Evolutionary conservation across 2,329 filamentous ascomycete genomes (phyloP), one percentile per base, ranked within the genome.

Genomic region (Colletotrichum lentis): DNA sequence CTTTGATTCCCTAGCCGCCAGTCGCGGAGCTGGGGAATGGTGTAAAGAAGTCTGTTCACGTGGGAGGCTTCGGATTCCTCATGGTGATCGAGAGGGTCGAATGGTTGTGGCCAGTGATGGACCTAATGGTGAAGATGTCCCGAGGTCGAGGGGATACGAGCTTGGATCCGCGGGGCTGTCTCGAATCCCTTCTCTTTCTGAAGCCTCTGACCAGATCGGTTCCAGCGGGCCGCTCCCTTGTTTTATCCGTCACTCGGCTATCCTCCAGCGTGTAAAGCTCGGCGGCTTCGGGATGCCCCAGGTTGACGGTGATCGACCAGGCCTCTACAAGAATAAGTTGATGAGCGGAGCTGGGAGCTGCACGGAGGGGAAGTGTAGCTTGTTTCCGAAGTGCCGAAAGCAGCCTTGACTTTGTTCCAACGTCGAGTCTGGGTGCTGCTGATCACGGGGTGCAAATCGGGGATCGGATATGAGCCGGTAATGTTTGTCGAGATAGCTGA

Each of bases 1-100:
- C 54, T 66, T 27, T 39, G 62, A 14, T 52, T 54, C 41, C 65
- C 65, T 24, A 24, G 54, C 24, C 22, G 54, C 61, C 41, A n/a
- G 46, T 37, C 46, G 46, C 46, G 46, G 14, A n/a, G 27, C 62
- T 49, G 24, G 18, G 55, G 18, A 35, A 46, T 66, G 61, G 39
- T 60, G 43, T 43, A 43, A 20, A 52, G 10, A 31, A 39, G 6
- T 65, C 16, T 44, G 24, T 66, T 69, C 46, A 69, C 62, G 66
- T 69, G 55, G 62, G 62, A 56, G 66, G 66, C 66, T 66, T 61
- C 50, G 66, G 66, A 56, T 65, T 66, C 66, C 66, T 61, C 66
- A 69, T 69, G 62, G 20, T 67, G 64, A 64, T 54, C 22, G 11
- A 46, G 16, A 7, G 20, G 39, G 44, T 11, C 6, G 31, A 20